Conservation (phyloP, 73 alveolate species). For the Paramecium pentaurelia region DNA sequence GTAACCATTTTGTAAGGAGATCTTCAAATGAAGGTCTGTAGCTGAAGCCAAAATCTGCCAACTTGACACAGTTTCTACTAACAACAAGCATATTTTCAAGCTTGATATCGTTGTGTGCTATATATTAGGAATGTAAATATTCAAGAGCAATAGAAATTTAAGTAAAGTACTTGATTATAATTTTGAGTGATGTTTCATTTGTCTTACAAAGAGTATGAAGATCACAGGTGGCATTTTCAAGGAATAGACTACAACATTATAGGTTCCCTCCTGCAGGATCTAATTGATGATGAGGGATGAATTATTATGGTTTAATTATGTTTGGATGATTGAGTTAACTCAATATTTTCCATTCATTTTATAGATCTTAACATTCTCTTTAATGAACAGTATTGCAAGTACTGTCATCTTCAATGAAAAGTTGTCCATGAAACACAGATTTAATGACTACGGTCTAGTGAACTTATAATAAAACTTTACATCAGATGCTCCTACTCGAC, state of each 20-base stretch:
- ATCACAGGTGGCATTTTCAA: slow-evolving; percentile 31
- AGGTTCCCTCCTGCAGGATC: background rate
- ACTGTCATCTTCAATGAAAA: background rate
- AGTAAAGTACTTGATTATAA: background rate
- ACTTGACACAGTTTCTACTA: background rate
- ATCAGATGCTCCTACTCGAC: background rate
- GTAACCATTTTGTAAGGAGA: background rate
- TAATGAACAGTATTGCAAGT: background rate
- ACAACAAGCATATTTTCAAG: slow-evolving; percentile 3
- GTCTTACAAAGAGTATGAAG: background rate
- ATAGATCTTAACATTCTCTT: slow-evolving; percentile 27
- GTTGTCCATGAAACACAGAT: slow-evolving; percentile 6
- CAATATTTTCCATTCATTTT: slow-evolving; percentile 45
- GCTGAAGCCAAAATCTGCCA: slow-evolving; percentile 42
- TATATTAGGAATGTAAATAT: background rate
- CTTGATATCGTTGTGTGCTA: slow-evolving; percentile 40
- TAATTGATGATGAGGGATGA: slow-evolving; percentile 7
- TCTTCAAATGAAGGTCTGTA: background rate
- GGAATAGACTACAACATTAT: background rate
- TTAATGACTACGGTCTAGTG: background rate
- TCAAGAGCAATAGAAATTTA: background rate
- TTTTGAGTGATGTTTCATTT: background rate
- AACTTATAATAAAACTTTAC: background rate
- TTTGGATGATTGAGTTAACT: background rate
- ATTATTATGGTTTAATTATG: background rate